Conservation (phyloP, 257 asterid genomes). For the Datura wrightii region DNA sequence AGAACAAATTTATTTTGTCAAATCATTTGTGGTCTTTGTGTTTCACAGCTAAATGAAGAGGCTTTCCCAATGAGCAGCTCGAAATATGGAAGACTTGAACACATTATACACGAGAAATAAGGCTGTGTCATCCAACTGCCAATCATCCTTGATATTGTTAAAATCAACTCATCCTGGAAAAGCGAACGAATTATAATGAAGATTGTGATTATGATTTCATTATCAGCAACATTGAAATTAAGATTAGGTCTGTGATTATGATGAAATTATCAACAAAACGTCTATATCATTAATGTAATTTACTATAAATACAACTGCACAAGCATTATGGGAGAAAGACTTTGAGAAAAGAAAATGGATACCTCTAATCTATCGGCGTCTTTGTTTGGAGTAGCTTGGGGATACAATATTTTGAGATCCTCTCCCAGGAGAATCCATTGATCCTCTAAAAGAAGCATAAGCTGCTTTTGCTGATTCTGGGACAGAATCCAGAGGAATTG, state of each 20-base stretch:
- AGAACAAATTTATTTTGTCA: constrained; percentile 18
- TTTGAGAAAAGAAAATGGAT: constrained; percentile 18
- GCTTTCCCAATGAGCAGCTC: background rate
- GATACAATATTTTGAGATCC: constrained; percentile 59
- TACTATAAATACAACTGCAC: constrained; percentile 6
- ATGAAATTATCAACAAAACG: background rate
- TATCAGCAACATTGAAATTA: background rate
- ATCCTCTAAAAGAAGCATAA: constrained; percentile 87
- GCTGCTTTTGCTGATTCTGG: constrained; percentile 99
- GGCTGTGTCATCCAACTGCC: background rate
- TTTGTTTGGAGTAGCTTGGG: constrained; percentile 82
- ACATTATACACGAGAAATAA: background rate
- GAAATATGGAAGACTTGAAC: background rate
- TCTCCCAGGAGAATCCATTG: constrained; percentile 66
- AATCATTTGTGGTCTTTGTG: background rate
- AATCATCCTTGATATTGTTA: background rate
- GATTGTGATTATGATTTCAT: background rate
- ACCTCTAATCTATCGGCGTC: constrained; percentile 65
- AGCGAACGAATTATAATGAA: background rate
- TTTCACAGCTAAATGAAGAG: constrained; percentile 9
- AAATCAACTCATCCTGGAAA: background rate
- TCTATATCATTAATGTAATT: background rate
- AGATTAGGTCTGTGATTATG: background rate
- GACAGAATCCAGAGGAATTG: constrained; percentile 75
- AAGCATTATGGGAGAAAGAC: background rate